phyloP scores from a whole-genome alignment of 257 asterid genomes.

The Sherardia arvensis region DNA sequence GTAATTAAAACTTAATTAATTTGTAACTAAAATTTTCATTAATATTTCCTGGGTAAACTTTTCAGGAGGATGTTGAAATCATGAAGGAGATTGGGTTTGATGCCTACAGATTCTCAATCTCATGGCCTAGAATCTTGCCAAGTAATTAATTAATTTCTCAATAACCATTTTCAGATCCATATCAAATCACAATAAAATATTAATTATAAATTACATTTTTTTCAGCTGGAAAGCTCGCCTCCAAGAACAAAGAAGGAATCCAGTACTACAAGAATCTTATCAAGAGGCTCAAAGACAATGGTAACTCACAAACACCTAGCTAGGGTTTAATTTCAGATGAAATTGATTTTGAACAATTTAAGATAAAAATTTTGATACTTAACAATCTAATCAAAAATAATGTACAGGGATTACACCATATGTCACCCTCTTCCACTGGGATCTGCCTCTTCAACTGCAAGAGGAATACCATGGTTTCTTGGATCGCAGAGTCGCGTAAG shows the following conservation, averaged over 20 bases:
- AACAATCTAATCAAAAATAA: not conserved
- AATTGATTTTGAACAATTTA: too few species aligned
- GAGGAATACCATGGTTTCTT: not conserved
- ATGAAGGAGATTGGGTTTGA: conserved; percentile 5
- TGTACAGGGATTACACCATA: not conserved
- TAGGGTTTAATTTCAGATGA: too few species aligned
- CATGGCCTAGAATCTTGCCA: conserved; percentile 17
- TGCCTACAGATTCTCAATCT: conserved; percentile 14
- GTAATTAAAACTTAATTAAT: too few species aligned
- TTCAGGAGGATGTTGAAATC: conserved; percentile 9
- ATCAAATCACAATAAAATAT: not conserved
- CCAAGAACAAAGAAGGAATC: not conserved
- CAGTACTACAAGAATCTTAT: not conserved
- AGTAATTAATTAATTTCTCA: not conserved
- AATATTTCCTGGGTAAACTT: not conserved
- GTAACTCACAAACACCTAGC: not conserved
- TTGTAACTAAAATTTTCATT: not conserved
- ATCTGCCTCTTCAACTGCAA: not conserved
- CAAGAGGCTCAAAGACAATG: not conserved
- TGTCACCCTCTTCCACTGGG: conserved; percentile 1
- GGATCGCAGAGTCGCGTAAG: conserved; percentile 2
- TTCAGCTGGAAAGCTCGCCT: conserved; percentile 1
- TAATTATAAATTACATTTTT: too few species aligned
- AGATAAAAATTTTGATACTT: not conserved
- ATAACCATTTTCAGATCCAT: not conserved